These are phyloP conservation scores for Mycena polygramma DNA, from an alignment of 768 basidiomycete species.

Conservation along the genomic window DNA sequence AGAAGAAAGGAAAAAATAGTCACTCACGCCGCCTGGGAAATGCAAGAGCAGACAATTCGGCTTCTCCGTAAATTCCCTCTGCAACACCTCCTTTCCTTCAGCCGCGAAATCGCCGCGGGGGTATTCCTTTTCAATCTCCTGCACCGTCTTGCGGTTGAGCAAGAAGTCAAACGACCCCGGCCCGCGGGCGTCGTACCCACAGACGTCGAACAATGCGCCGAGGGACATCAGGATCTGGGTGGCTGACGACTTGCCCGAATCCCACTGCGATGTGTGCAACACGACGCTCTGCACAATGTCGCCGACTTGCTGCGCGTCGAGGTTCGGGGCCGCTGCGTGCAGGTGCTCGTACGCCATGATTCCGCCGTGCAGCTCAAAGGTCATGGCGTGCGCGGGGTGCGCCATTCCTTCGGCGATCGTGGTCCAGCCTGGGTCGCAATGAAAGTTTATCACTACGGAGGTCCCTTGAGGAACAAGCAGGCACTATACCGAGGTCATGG, in stretches of 20 bases:
- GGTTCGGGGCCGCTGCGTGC: slow-evolving; percentile 6
- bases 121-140: slow-evolving; percentile 38
- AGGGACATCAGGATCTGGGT: slow-evolving; percentile 34
- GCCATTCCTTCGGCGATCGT: slow-evolving; percentile 7
- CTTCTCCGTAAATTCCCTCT: slow-evolving; percentile 31
- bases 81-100: slow-evolving; percentile 24
- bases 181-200: slow-evolving; percentile 30
- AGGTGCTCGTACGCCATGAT: slow-evolving; percentile 31
- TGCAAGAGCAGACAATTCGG: slow-evolving; percentile 37
- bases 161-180: slow-evolving; percentile 29
- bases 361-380: slow-evolving; percentile 28
- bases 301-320: slow-evolving; percentile 28
- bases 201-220: slow-evolving; percentile 33
- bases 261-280: slow-evolving; percentile 35
- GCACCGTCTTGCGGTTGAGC: slow-evolving; percentile 31
- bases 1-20: neutral
- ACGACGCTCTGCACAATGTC: slow-evolving; percentile 41
- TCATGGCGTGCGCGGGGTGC: slow-evolving; percentile 29
- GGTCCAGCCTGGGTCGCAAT: neutral
- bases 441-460: too few relatives aligned
- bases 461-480: too few relatives aligned
- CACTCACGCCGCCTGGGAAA: slow-evolving; percentile 22
- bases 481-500: slow-evolving; percentile 12
- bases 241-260: slow-evolving; percentile 35
- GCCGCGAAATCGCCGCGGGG: slow-evolving; percentile 10